phyloP scores from a whole-genome alignment of 2,329 filamentous ascomycete genomes.

The Colletotrichum ledebouriae region DNA sequence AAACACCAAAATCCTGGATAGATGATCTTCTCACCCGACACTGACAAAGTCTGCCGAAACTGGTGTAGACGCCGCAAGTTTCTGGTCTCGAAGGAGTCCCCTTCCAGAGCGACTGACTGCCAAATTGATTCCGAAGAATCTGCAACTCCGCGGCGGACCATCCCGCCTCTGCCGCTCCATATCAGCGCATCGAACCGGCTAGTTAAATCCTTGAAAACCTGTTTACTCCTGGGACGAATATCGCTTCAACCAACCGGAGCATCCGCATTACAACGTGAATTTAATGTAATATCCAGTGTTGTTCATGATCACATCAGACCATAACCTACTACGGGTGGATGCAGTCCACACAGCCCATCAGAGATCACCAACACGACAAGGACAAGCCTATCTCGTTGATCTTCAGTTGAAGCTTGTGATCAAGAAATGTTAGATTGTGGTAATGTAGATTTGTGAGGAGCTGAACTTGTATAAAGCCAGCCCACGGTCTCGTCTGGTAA shows the following conservation, averaged over 20 bases:
- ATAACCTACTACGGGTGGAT: neutral
- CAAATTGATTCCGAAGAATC: slow-evolving; percentile 9
- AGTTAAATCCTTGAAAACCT: neutral
- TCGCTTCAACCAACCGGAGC: slow-evolving; percentile 6
- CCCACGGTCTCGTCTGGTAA: neutral
- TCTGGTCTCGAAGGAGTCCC: neutral
- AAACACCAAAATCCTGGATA: neutral
- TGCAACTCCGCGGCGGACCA: slow-evolving; percentile 24
- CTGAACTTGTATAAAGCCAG: neutral
- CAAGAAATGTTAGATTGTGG: neutral
- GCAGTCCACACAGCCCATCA: neutral
- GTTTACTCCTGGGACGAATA: neutral
- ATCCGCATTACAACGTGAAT: slow-evolving; percentile 16
- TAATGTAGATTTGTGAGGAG: neutral
- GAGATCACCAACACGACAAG: slow-evolving; percentile 5
- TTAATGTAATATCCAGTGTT: neutral
- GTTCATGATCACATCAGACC: slow-evolving; percentile 23
- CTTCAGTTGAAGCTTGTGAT: neutral
- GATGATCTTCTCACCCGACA: neutral
- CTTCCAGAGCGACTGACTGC: neutral
- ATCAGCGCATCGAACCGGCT: neutral
- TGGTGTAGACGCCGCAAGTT: neutral
- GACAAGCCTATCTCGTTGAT: neutral
- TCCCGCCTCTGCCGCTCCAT: slow-evolving; percentile 3
- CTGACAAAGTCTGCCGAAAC: neutral